Conservation (phyloP, 176 grass and related monocot species). For the Tillandsia fasciculata region DNA sequence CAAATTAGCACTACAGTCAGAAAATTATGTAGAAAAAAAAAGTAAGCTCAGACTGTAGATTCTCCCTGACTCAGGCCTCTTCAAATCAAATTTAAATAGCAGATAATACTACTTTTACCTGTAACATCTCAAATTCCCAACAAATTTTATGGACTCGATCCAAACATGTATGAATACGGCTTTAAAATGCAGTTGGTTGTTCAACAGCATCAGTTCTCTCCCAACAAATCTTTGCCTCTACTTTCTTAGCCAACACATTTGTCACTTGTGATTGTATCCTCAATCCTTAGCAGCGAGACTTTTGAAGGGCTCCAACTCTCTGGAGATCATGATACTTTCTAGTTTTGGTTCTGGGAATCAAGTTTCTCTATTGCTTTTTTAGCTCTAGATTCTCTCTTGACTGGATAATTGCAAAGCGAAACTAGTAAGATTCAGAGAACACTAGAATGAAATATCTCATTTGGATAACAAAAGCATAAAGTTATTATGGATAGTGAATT, state of each 20-base stretch:
- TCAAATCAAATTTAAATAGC: constrained; percentile 25
- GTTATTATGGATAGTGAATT: constrained; percentile 19
- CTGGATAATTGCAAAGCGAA: constrained; percentile 66
- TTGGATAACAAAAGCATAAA: constrained; percentile 23
- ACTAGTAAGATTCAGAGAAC: constrained; percentile 55
- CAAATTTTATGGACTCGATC: constrained; percentile 41
- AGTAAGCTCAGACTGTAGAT: constrained; percentile 9
- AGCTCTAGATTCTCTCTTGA: constrained; percentile 60
- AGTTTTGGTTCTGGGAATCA: constrained; percentile 48
- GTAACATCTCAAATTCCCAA: constrained; percentile 21
- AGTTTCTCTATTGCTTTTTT: constrained; percentile 62
- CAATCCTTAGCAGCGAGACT: constrained; percentile 43
- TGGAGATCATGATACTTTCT: constrained; percentile 44
- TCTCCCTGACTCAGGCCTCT: constrained; percentile 11
- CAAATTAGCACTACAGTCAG: background rate
- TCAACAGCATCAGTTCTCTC: constrained; percentile 49
- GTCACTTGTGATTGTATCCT: constrained; percentile 33
- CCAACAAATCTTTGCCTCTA: constrained; percentile 44
- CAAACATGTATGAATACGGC: constrained; percentile 46
- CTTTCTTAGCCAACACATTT: constrained; percentile 76
- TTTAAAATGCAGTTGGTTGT: constrained; percentile 32
- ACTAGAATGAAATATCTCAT: constrained; percentile 24
- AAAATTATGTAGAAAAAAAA: constrained; percentile 10
- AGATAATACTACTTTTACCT: constrained; percentile 49
- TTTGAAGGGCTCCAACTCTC: constrained; percentile 51